Conservation (phyloP, 2,329 filamentous ascomycete genomes). For the Alternaria triticina region DNA sequence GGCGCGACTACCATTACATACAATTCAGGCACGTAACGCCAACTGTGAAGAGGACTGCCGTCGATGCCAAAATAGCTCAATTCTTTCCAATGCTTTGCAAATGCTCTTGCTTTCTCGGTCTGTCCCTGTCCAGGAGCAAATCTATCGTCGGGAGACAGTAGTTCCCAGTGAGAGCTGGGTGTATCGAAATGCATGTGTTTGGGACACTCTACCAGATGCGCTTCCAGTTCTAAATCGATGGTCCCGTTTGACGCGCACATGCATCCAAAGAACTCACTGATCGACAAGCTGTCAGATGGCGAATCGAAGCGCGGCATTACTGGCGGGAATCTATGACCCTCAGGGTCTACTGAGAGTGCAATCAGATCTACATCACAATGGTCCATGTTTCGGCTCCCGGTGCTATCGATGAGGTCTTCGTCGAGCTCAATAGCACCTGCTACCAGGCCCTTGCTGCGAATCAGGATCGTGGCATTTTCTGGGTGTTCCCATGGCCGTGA, state of each 20-base stretch:
- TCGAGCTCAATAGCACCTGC: neutral
- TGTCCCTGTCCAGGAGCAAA: neutral
- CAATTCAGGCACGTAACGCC: neutral
- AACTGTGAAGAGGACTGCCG: neutral
- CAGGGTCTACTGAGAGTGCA: neutral
- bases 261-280: neutral
- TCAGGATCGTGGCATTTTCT: neutral
- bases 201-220: neutral
- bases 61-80: neutral
- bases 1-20: constrained; percentile 1
- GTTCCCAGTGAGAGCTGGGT: neutral
- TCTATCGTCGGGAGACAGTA: neutral
- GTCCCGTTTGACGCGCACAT: neutral
- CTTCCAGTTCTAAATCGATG: neutral
- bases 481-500: neutral
- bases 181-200: neutral
- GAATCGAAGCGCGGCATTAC: neutral
- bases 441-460: neutral
- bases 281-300: neutral
- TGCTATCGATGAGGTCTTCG: neutral
- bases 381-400: neutral
- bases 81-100: neutral
- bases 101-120: neutral
- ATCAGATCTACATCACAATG: neutral
- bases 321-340: neutral